Base-by-base conservation (phyloP, 495 filamentous ascomycete species). In the Lophiotrema nucula region DNA sequence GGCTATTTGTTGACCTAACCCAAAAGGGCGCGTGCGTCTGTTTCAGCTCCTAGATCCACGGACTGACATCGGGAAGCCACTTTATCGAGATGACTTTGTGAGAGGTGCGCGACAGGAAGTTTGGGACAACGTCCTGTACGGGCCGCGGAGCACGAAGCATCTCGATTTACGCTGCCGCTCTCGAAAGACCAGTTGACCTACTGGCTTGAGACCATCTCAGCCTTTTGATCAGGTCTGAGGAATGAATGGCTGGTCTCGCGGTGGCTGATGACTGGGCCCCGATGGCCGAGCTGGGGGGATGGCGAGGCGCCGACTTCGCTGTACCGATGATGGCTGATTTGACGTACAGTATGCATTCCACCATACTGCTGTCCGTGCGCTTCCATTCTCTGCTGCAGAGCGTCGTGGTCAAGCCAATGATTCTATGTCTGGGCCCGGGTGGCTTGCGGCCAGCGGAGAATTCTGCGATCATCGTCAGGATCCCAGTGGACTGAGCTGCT, bases 321-420 rank as follows among this genome's bases (percentile, higher is more conserved):
- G 42, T 21, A 5, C 39, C 56, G 48, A 53, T 10, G 4, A 28
- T 53, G 41, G 39, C 41, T n/a, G 47, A 47, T 53, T 60, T 3
- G 56, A 53, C 8, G 39, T 21, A 24, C 23, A 47, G 28, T 5
- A 51, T 18, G 22, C 56, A 60, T 60, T 60, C 56, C 56, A 53
- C 12, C 10, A 4, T 1, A 35, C 27, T n/a, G n/a, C n/a, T n/a
- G n/a, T n/a, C n/a, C n/a, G n/a, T n/a, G n/a, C 12, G 15, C 18
- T 22, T 39, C 16, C 54, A 28, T 43, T 49, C 31, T 22, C 54
- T 57, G 47, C 37, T 24, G 55, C 15, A 35, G 15, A 28, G 37
- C 46, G 27, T 33, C 38, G 44, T 35, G 38, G 22, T 2, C 35
- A 35, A 44, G 45, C 54, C 45, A 49, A 58, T 58, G 45, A 58